phyloP scores from a whole-genome alignment of 371 early-diverging fungal species.

The Rhizopus microsporus region DNA sequence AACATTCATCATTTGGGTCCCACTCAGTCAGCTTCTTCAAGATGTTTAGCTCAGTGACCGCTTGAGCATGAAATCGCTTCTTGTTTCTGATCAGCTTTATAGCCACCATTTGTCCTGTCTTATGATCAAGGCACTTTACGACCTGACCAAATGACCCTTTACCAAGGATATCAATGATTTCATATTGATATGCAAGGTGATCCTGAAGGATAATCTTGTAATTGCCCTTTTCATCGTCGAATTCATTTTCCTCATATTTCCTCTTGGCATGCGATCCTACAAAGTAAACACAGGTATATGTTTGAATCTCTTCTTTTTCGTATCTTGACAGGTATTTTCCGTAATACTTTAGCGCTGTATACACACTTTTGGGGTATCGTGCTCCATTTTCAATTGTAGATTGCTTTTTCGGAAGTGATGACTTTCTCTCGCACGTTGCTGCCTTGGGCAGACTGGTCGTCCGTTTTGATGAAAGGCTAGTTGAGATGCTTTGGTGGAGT shows the following conservation, averaged over 20 bases:
- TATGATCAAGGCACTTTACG: slow-evolving; percentile 87
- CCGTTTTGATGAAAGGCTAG: slow-evolving; percentile 1
- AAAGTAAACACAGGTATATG: slow-evolving; percentile 79
- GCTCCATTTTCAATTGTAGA: slow-evolving; percentile 7
- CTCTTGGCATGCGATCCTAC: slow-evolving; percentile 70
- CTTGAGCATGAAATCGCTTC: slow-evolving; percentile 93
- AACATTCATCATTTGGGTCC: slow-evolving; percentile 79
- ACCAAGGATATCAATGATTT: slow-evolving; percentile 86
- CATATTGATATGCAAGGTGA: slow-evolving; percentile 89
- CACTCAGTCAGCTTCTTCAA: slow-evolving; percentile 68
- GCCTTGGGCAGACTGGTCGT: slow-evolving; percentile 13
- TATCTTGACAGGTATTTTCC: slow-evolving; percentile 62
- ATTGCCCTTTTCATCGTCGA: slow-evolving; percentile 90
- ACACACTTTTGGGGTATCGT: slow-evolving; percentile 35
- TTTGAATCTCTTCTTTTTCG: slow-evolving; percentile 81
- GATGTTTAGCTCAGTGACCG: slow-evolving; percentile 92
- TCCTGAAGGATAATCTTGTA: slow-evolving; percentile 81
- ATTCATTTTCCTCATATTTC: slow-evolving; percentile 28
- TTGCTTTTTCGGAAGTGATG: not conserved
- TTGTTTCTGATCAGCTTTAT: slow-evolving; percentile 95
- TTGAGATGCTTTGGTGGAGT: slow-evolving; percentile 5
- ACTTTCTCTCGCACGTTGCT: slow-evolving; percentile 4
- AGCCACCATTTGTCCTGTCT: slow-evolving; percentile 81
- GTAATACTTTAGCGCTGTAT: slow-evolving; percentile 31
- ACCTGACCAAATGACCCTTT: slow-evolving; percentile 98